Base-by-base conservation (phyloP, 768 basidiomycete species). In the Lactarius vividus region DNA sequence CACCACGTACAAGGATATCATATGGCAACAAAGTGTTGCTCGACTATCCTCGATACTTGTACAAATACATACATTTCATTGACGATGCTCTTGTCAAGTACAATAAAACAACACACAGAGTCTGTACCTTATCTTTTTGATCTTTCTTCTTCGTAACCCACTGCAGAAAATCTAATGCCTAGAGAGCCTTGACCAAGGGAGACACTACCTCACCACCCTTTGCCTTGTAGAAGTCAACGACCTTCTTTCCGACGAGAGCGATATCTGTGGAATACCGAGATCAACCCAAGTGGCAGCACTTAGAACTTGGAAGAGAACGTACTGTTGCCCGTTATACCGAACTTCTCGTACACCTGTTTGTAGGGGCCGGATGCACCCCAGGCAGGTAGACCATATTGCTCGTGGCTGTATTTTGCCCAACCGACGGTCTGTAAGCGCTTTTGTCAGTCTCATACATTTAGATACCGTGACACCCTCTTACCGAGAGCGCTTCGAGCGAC, bases 281-380 rank as follows among this genome's bases (percentile, higher is more conserved):
- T 28, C 18, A 18, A 42, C 15, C 20, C 37, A n/a, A n/a, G n/a
- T n/a, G n/a, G n/a, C n/a, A n/a, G n/a, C n/a, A 49, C 56, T 26
- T 4, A 29, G 37, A 59, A 28, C 15, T 39, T 68, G 29, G 57
- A 65, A 59, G 28, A 56, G 39, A 33, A 82, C 85, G 59, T 77
- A 89, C 86, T 89, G 55, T 83, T 74, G 16, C 87, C 88, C 42
- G 92, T 94, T 74, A 94, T 84, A 52, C 91, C 92, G 71, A 93
- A 91, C 77, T 93, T 92, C 79, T 91, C 90, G 75, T 97, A 97
- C 15, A 96, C 89, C 80, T 94, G 84, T 77, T 87, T 83, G 75
- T 92, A 94, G 13, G 95, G 94, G 61, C 90, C 94, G 23, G 94
- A 96, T 18, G 92, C 87, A 74, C 94, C 94, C 89, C 91, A 97